Base-by-base conservation (phyloP, 768 basidiomycete species). In the Phanerodontia chrysosporium region DNA sequence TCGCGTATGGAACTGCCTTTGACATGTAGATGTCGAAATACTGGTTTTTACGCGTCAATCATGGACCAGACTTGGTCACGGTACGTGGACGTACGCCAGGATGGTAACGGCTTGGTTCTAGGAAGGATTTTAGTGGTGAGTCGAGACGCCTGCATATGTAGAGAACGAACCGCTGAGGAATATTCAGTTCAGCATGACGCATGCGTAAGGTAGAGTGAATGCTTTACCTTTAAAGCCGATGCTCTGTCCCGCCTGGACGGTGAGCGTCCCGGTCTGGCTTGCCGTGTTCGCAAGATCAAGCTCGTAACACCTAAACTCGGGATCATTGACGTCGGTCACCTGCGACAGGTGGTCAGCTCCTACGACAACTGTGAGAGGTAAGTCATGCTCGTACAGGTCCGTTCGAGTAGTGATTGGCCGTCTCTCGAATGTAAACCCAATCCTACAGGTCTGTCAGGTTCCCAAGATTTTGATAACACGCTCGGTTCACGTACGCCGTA, bases 21-120 rank as follows among this genome's bases (percentile, higher is more conserved):
- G 66, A 65, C 69, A 73, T 69, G 62, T 72, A 72, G 29, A 72
- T 69, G 36, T 66, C 64, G 58, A 67, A 62, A 58, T 69, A 69
- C 66, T 67, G 27, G 9, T 3, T 18, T 2, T 21, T 3, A 14
- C 25, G 30, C 45, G 27, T 58, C 2, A 59, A 18, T 21, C 8
- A 45, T 14, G 27, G 25, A 14, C 24, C 7, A 21, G 42, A 24
- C 2, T 13, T 46, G 21, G 21, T 22, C 4, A 49, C n/a, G n/a
- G 36, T 5, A 42, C 13, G 18, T 16, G 21, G 29, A 58, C 57
- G 2, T 57, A 68, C 67, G 18, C 65, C 65, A 1, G 67, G 65
- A 57, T 68, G 67, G 61, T 68, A 66, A 68, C 55, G 24, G 61
- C 54, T 49, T 58, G 49, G 56, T 65, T 54, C 65, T 66, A 30